These are phyloP conservation scores for Penicillium sp. DNA, from an alignment of 2,329 filamentous ascomycete genomes.

Conservation along the genomic window DNA sequence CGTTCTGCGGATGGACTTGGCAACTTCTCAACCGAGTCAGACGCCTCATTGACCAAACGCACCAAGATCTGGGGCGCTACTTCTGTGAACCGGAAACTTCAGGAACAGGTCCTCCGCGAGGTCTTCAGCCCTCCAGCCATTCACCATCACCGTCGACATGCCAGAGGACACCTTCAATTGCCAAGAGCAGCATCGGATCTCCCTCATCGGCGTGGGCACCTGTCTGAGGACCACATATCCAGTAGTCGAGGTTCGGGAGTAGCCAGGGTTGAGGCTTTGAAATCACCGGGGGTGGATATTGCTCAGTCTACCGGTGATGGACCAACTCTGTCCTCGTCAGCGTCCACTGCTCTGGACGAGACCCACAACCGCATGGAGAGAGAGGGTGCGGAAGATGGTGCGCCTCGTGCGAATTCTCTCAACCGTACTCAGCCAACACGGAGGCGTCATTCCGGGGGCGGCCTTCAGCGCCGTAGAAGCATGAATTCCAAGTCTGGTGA, in stretches of 20 bases:
- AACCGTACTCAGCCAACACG: conserved; percentile 34
- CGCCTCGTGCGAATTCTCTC: conserved; percentile 40
- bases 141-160: conserved; percentile 68
- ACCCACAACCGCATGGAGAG: conserved; percentile 32
- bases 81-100: conserved; percentile 77
- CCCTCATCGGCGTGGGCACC: conserved; percentile 29
- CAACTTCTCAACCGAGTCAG: conserved; percentile 13
- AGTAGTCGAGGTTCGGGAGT: conserved; percentile 19
- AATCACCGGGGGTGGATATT: conserved; percentile 28
- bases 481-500: conserved; percentile 66
- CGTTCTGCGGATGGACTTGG: conserved; percentile 20
- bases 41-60: conserved; percentile 40
- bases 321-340: conserved; percentile 33
- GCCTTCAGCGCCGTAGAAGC: conserved; percentile 68
- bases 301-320: conserved; percentile 23
- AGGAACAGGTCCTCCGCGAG: conserved; percentile 87
- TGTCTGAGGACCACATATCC: conserved; percentile 31
- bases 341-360: conserved; percentile 35
- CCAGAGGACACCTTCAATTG: conserved; percentile 58
- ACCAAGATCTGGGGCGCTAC: conserved; percentile 76
- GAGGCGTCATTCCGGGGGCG: conserved; percentile 81
- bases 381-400: conserved; percentile 36
- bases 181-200: conserved; percentile 43
- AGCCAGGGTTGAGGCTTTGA: conserved; percentile 18
- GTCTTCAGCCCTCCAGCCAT: conserved; percentile 82